These are phyloP conservation scores for Agroathelia rolfsii DNA, from an alignment of 1,284 basidiomycete species.

Conservation along the genomic window DNA sequence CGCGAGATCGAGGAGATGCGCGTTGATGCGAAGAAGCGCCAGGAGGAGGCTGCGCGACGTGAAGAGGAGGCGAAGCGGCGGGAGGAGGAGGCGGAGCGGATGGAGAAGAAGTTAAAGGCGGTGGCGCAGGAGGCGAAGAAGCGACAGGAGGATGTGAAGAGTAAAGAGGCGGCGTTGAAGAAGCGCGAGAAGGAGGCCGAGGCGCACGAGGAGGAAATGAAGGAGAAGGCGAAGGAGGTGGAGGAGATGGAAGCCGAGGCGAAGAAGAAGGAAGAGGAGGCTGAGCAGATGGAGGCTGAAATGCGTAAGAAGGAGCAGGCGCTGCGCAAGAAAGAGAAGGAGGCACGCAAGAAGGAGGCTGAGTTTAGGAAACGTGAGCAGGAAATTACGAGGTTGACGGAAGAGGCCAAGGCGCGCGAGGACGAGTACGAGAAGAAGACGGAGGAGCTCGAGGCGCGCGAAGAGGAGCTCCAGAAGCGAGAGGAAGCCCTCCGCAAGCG, in stretches of 20 bases:
- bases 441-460: no score
- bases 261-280: constrained; percentile 17
- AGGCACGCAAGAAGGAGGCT: no score
- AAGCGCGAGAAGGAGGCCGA: constrained; percentile 19
- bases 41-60: constrained; percentile 13
- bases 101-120: constrained; percentile 17
- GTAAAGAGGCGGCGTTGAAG: constrained; percentile 20
- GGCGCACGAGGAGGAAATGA: constrained; percentile 18
- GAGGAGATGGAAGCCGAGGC: constrained; percentile 13
- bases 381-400: constrained; percentile 12
- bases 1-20: constrained; percentile 19
- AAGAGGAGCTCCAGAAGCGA: constrained; percentile 23
- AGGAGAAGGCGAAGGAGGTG: constrained; percentile 11
- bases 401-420: constrained; percentile 12
- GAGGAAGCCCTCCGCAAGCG: no score
- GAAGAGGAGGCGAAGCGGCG: constrained; percentile 14
- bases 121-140: constrained; percentile 13
- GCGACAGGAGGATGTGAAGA: constrained; percentile 14
- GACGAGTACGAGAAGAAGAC: no score
- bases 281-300: constrained; percentile 14
- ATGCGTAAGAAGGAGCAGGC: constrained; percentile 14
- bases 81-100: constrained; percentile 16
- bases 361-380: constrained; percentile 10
- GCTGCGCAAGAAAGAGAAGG: constrained; percentile 19
- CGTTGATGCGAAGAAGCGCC: constrained; percentile 15